These are phyloP conservation scores for Cynanchum wilfordii DNA, from an alignment of 257 asterid species.

Conservation along the genomic window DNA sequence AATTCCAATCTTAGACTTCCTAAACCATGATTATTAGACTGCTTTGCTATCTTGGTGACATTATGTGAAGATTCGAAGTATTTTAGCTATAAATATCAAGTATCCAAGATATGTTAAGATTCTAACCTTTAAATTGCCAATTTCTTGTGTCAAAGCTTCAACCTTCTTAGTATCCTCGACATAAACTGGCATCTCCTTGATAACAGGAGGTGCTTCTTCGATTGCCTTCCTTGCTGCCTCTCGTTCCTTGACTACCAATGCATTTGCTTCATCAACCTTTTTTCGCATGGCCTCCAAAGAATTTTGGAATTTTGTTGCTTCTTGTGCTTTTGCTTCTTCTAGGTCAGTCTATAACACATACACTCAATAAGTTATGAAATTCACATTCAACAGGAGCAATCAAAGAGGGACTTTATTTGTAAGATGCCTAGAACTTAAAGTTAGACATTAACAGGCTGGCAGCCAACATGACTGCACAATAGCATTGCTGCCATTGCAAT, in stretches of 20 bases:
- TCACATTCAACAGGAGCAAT: not conserved
- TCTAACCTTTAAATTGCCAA: conserved; percentile 65
- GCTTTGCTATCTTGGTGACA: not conserved
- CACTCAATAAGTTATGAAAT: conserved; percentile 7
- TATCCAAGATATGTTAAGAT: not conserved
- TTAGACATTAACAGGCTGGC: not conserved
- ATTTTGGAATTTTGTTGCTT: conserved; percentile 61
- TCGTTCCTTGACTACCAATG: conserved; percentile 59
- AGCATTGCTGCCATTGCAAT: not conserved
- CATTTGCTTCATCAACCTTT: conserved; percentile 72
- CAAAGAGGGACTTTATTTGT: not conserved
- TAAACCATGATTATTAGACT: not conserved
- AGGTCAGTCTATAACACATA: conserved; percentile 62
- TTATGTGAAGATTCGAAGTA: not conserved
- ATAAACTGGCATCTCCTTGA: conserved; percentile 83
- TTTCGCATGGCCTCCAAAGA: conserved; percentile 66
- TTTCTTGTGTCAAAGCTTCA: conserved; percentile 67
- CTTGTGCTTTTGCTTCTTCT: conserved; percentile 88
- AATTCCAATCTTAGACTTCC: not conserved
- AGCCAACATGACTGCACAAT: not conserved
- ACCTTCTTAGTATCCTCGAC: conserved; percentile 80
- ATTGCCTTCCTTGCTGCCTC: conserved; percentile 88
- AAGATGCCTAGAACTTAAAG: not conserved
- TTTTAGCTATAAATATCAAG: not conserved
- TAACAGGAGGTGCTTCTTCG: conserved; percentile 92